These are phyloP conservation scores for Parascedosporium putredinis DNA, from an alignment of 2,329 filamentous ascomycete species.

Conservation along the genomic window DNA sequence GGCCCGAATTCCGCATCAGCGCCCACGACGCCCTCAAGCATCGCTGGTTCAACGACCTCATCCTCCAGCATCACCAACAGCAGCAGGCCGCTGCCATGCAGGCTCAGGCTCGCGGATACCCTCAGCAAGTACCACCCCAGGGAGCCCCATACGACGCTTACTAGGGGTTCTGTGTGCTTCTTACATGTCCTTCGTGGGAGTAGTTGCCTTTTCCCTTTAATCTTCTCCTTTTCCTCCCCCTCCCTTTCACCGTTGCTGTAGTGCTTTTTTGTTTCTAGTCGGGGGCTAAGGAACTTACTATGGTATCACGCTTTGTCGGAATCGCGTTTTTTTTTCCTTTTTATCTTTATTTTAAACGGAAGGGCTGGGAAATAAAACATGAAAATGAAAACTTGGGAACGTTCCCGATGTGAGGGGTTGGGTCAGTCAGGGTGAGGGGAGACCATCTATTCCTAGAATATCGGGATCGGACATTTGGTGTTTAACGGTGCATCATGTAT, in stretches of 20 bases:
- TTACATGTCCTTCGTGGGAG: not conserved
- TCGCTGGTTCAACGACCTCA: constrained; percentile 78
- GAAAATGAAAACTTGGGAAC: too few relatives aligned
- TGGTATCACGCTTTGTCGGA: too few relatives aligned
- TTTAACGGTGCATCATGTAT: not conserved
- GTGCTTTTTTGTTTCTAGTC: too few relatives aligned
- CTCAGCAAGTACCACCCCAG: constrained; percentile 26
- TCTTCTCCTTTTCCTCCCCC: not conserved
- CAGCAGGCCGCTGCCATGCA: constrained; percentile 26
- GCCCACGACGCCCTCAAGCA: constrained; percentile 80
- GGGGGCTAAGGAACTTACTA: too few relatives aligned
- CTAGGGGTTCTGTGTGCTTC: not conserved
- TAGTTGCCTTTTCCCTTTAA: constrained; percentile 5
- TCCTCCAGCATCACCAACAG: constrained; percentile 38
- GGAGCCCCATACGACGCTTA: constrained; percentile 21
- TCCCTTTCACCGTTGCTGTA: too few relatives aligned
- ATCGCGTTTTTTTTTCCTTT: too few relatives aligned
- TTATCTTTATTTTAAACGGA: too few relatives aligned
- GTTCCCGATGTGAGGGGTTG: too few relatives aligned
- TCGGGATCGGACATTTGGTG: not conserved
- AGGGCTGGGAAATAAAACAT: too few relatives aligned
- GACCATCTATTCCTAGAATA: not conserved
- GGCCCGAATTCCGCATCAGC: constrained; percentile 83
- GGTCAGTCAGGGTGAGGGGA: not conserved
- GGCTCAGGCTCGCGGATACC: constrained; percentile 29